phyloP scores from a whole-genome alignment of 2,329 filamentous ascomycete species.

The Xylariales sp. region DNA sequence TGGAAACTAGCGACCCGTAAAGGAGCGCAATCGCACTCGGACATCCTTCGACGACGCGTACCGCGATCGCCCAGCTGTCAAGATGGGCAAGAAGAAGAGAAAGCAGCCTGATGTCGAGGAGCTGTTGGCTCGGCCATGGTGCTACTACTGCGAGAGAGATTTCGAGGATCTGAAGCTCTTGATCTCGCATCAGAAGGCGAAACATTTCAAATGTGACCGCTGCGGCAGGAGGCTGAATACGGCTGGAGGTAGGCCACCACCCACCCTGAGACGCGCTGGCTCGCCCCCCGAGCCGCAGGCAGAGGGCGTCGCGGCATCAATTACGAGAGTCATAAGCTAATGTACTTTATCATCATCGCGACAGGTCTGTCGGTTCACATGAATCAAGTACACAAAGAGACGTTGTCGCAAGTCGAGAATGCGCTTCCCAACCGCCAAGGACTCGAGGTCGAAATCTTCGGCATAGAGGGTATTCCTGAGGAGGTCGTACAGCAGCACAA shows the following conservation, averaged over 20 bases:
- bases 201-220: conserved; percentile 96
- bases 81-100: conserved; percentile 88
- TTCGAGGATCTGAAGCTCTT: conserved; percentile 97
- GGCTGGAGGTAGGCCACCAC: conserved; percentile 68
- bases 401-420: conserved; percentile 82
- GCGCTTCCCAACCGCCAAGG: conserved; percentile 81
- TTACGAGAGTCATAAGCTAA: too few species aligned
- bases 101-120: conserved; percentile 84
- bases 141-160: conserved; percentile 98
- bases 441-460: conserved; percentile 93
- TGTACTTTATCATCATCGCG: conserved; percentile 7
- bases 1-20: too few species aligned
- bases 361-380: conserved; percentile 90
- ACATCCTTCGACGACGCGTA: too few species aligned
- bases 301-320: conserved; percentile 9
- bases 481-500: conserved; percentile 80
- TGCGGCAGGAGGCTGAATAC: conserved; percentile 89
- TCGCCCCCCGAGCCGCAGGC: conserved; percentile 5
- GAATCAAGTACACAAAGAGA: conserved; percentile 98
- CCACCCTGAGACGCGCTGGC: too few species aligned
- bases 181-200: conserved; percentile 97
- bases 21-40: too few species aligned
- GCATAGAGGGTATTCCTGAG: conserved; percentile 93
- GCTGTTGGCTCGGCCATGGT: conserved; percentile 84
- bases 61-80: too few species aligned